Percentiles rank a stretch among this genome's conserved stretches.
phyloP scores from a whole-genome alignment of 208 protist genomes.

The Leishmania braziliensis region DNA sequence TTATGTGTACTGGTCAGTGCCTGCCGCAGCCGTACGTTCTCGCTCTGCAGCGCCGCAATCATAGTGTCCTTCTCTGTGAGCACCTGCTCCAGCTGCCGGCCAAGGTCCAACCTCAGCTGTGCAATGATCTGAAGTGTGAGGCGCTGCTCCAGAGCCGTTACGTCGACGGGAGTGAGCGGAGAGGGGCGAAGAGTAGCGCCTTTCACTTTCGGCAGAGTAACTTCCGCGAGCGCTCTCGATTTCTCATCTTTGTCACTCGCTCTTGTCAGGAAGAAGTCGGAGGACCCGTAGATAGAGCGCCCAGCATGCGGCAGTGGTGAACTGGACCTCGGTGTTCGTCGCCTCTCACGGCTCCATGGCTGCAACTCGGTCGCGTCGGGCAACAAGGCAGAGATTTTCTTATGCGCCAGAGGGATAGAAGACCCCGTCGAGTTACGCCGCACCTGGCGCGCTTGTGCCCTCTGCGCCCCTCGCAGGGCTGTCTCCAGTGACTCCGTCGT shows the following conservation, averaged over 20 bases:
- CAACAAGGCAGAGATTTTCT: neutral
- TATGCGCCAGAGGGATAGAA: neutral
- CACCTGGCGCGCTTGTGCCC: slow-evolving; percentile 11
- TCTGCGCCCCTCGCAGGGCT: slow-evolving; percentile 1
- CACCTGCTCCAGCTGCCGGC: slow-evolving; percentile 39
- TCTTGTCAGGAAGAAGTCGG: neutral
- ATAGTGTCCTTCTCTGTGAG: slow-evolving; percentile 45
- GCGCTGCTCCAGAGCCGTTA: slow-evolving; percentile 30
- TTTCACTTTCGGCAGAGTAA: slow-evolving; percentile 3
- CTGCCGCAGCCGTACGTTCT: slow-evolving; percentile 46
- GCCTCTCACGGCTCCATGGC: neutral
- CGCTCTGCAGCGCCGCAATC: slow-evolving; percentile 42
- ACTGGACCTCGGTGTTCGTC: neutral
- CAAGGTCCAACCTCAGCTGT: slow-evolving; percentile 48
- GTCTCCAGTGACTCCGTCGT: neutral
- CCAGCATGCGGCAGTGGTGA: neutral
- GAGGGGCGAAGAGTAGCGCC: neutral
- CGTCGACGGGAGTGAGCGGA: neutral
- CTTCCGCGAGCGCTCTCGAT: neutral
- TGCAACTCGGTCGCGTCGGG: neutral
- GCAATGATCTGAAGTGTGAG: slow-evolving; percentile 42
- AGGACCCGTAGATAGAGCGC: neutral
- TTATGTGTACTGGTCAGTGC: slow-evolving; percentile 8
- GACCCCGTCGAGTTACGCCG: slow-evolving; percentile 5
- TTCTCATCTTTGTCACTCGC: neutral